Evolutionary conservation across 768 basidiomycete species (phyloP).

Genomic region (Phlebiopsis gigantea): DNA sequence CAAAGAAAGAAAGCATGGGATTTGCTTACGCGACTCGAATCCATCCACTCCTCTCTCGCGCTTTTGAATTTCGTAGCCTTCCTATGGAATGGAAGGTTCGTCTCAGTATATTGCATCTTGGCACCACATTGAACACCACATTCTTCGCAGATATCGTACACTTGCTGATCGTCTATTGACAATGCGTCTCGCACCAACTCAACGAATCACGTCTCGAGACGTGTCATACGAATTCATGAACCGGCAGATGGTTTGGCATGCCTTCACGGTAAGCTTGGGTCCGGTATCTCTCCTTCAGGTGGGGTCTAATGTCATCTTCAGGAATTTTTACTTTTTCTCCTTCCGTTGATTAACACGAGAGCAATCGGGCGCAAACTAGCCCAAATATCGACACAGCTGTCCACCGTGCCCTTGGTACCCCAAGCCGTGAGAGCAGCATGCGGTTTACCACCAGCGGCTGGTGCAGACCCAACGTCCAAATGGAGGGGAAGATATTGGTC

Average conservation of each 20-base stretch:
- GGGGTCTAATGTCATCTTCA: slow-evolving; percentile 24
- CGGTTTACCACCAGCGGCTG: slow-evolving; percentile 4
- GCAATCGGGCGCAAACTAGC: slow-evolving; percentile 53
- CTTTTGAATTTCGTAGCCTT: slow-evolving; percentile 80
- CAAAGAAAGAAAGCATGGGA: slow-evolving; percentile 71
- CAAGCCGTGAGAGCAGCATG: slow-evolving; percentile 26
- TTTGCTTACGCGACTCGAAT: slow-evolving; percentile 59
- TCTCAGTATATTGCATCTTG: not conserved
- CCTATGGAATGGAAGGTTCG: slow-evolving; percentile 81
- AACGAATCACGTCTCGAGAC: slow-evolving; percentile 64
- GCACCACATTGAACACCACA: not conserved
- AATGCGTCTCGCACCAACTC: slow-evolving; percentile 70
- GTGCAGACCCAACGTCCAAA: not conserved
- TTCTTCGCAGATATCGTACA: slow-evolving; percentile 70
- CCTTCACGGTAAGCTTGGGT: slow-evolving; percentile 85
- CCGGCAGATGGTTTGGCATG: slow-evolving; percentile 98
- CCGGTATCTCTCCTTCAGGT: not conserved
- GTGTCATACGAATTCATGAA: slow-evolving; percentile 99
- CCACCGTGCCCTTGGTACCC: slow-evolving; percentile 26
- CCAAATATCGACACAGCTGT: slow-evolving; percentile 27
- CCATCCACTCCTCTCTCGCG: slow-evolving; percentile 53
- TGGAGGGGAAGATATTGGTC: slow-evolving; percentile 58
- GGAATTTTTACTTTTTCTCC: slow-evolving; percentile 93
- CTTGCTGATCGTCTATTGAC: slow-evolving; percentile 71
- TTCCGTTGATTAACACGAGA: slow-evolving; percentile 77